Evolutionary conservation across 768 basidiomycete genomes (phyloP), one percentile per base, ranked within the genome.

Genomic region (Hypsizygus marmoreus): DNA sequence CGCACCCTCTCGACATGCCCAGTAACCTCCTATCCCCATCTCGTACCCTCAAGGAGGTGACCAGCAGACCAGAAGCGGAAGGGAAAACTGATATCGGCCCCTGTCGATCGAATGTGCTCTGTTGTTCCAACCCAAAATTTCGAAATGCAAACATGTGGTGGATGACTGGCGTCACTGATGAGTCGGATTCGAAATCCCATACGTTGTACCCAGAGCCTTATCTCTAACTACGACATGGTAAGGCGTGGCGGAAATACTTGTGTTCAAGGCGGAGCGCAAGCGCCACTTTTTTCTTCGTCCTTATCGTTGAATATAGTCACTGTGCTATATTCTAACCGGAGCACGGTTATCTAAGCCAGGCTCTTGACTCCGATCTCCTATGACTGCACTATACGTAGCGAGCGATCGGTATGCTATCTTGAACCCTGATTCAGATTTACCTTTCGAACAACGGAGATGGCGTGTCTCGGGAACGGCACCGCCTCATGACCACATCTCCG

Each of bases 391-490:
- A 51, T 45, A 34, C 37, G 19, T 28, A 14, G 26, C n/a, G n/a
- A n/a, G n/a, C n/a, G n/a, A n/a, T n/a, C n/a, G n/a, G n/a, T n/a
- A n/a, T n/a, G n/a, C n/a, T n/a, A 31, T 40, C 28, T 19, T 14
- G n/a, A 30, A 26, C 25, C 29, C 39, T 45, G 49, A 40, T 46
- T 51, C 23, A 39, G 50, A 43, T 51, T 19, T 22, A 32, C 41
- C 24, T 33, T 25, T 40, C 16, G 35, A 4, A 38, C 30, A 46
- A n/a, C n/a, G n/a, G n/a, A n/a, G n/a, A n/a, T n/a, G n/a, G n/a
- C n/a, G n/a, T 49, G 52, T 53, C 47, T 53, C 43, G 43, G 47
- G 38, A 41, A n/a, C n/a, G n/a, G n/a, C n/a, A n/a, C 25, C 29
- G 37, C 20, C 23, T 14, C 14, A 37, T 33, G 26, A 31, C 33